A percentile compares a stretch with the other conserved stretches of the same genome.
Evolutionary conservation across 805 yeast genomes (phyloP).

Genomic region (Candida maltosa): DNA sequence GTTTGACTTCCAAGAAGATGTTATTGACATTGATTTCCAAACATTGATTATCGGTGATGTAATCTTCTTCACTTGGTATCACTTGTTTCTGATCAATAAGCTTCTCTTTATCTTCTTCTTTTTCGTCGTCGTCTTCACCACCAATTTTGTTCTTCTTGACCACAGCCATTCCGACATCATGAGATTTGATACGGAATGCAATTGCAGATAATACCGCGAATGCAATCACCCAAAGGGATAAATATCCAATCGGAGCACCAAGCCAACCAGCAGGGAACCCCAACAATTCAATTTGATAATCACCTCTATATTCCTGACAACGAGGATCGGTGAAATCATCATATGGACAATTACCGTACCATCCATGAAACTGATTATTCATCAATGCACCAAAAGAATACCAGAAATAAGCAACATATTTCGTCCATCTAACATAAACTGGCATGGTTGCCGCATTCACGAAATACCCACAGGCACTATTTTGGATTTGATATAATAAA

Average conservation of each 20-base stretch:
- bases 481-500: constrained; percentile 64
- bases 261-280: constrained; percentile 69
- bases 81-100: neutral
- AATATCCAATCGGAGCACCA: constrained; percentile 58
- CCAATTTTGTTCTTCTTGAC: constrained; percentile 32
- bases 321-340: constrained; percentile 14
- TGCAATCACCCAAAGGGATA: constrained; percentile 57
- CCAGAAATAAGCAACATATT: constrained; percentile 74
- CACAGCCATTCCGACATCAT: constrained; percentile 50
- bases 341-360: constrained; percentile 53
- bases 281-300: constrained; percentile 47
- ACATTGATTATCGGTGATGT: constrained; percentile 7
- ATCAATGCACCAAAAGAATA: constrained; percentile 69
- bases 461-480: constrained; percentile 79
- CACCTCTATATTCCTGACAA: constrained; percentile 50
- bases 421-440: constrained; percentile 83
- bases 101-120: constrained; percentile 1
- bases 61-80: constrained; percentile 10
- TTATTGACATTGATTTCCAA: constrained; percentile 17
- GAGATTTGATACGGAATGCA: constrained; percentile 45
- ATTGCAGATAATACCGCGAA: constrained; percentile 48
- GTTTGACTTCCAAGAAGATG: constrained; percentile 48
- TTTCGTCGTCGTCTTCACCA: constrained; percentile 12
- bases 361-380: constrained; percentile 64
- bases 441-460: constrained; percentile 73